Percentiles rank a stretch among this genome's conserved stretches.
Conservation (phyloP, 2,329 filamentous ascomycete species). For the Amphichorda felina region DNA sequence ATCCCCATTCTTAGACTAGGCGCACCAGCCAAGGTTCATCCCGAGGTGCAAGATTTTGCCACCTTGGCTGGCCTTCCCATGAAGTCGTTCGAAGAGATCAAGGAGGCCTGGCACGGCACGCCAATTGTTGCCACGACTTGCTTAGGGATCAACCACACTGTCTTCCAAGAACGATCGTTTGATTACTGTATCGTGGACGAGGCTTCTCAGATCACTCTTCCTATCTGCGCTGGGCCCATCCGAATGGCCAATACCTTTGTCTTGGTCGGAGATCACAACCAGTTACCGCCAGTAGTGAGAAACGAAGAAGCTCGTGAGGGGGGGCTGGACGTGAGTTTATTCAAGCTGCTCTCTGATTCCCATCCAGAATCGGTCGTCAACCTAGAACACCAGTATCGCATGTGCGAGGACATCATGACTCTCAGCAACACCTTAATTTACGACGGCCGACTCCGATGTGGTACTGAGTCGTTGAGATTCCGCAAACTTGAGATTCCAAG, state of each 20-base stretch:
- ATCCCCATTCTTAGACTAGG: constrained; percentile 79
- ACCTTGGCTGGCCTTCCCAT: constrained; percentile 65
- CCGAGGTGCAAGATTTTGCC: constrained; percentile 76
- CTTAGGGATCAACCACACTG: constrained; percentile 75
- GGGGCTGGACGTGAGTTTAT: constrained; percentile 84
- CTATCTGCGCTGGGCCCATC: constrained; percentile 88
- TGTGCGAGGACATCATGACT: constrained; percentile 95
- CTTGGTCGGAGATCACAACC: constrained; percentile 91
- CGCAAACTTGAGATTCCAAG: constrained; percentile 58
- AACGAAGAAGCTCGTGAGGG: constrained; percentile 79
- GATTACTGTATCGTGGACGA: constrained; percentile 99
- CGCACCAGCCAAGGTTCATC: constrained; percentile 73
- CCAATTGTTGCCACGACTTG: constrained; percentile 93
- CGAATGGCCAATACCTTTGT: constrained; percentile 89
- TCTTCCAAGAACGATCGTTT: constrained; percentile 83
- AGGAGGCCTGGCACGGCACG: constrained; percentile 70
- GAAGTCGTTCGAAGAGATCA: constrained; percentile 71
- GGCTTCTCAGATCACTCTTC: constrained; percentile 92
- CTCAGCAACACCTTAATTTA: constrained; percentile 92
- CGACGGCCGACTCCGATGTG: constrained; percentile 79
- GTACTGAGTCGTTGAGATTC: constrained; percentile 61
- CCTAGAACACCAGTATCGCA: constrained; percentile 91
- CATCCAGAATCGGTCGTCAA: constrained; percentile 84
- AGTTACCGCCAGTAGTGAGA: constrained; percentile 86
- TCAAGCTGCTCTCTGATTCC: constrained; percentile 82